Conservation (phyloP, 345 rosid species). For the Camelina laxa region DNA sequence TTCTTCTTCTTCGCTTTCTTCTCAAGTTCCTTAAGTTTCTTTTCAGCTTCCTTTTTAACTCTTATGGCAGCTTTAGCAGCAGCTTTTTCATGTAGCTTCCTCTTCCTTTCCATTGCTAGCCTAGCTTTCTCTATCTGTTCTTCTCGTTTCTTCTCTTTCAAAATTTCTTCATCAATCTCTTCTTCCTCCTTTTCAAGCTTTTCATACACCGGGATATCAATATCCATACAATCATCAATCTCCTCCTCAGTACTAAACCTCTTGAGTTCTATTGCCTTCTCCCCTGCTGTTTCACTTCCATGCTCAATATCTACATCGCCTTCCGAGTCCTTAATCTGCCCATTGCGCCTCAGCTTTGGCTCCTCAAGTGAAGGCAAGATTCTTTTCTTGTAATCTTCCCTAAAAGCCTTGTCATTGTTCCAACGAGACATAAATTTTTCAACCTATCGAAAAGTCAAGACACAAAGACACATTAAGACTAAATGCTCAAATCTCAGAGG, state of each 20-base stretch:
- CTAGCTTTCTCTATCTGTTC: slow-evolving; percentile 78
- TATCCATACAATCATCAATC: slow-evolving; percentile 42
- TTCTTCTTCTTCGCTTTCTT: slow-evolving; percentile 88
- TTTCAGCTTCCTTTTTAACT: slow-evolving; percentile 90
- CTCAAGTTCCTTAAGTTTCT: slow-evolving; percentile 81
- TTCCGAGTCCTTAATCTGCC: slow-evolving; percentile 61
- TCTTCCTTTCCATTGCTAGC: slow-evolving; percentile 92
- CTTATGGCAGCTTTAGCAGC: slow-evolving; percentile 79
- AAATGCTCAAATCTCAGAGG: background rate
- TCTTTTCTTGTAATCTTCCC: slow-evolving; percentile 88
- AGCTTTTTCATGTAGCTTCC: slow-evolving; percentile 82
- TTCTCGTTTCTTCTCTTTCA: slow-evolving; percentile 83
- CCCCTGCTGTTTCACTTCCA: slow-evolving; percentile 46
- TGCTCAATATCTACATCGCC: slow-evolving; percentile 56
- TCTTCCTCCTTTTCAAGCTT: slow-evolving; percentile 46
- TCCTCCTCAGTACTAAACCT: slow-evolving; percentile 45
- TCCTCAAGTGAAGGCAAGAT: slow-evolving; percentile 63
- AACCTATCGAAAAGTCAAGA: slow-evolving; percentile 49
- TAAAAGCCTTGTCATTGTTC: slow-evolving; percentile 59
- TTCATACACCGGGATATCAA: slow-evolving; percentile 39
- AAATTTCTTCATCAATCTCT: slow-evolving; percentile 61
- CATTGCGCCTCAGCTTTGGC: slow-evolving; percentile 66
- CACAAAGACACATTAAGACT: slow-evolving; percentile 28
- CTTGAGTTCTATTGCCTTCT: slow-evolving; percentile 44
- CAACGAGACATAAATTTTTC: slow-evolving; percentile 78